phyloP scores from a whole-genome alignment of 1,284 basidiomycete genomes.

The Rhodotorula sp. region DNA sequence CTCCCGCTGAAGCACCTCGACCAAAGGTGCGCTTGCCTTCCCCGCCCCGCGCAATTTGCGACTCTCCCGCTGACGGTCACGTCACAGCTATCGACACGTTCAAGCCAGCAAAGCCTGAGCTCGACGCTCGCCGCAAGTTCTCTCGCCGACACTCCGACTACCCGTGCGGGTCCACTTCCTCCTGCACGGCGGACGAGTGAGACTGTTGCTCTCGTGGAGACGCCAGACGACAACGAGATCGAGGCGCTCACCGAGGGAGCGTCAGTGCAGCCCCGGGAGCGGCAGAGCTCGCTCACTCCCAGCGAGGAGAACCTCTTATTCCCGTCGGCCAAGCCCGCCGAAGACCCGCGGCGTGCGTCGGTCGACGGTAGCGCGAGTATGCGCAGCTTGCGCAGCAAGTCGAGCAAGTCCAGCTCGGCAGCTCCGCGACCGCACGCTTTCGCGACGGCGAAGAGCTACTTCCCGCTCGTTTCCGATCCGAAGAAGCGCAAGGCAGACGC shows the following conservation, averaged over 20 bases:
- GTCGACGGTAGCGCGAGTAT: background rate
- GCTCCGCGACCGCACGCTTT: background rate
- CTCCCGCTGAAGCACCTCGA: background rate
- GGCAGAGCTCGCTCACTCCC: conserved; percentile 5
- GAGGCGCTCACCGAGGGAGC: conserved; percentile 1
- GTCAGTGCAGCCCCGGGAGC: background rate
- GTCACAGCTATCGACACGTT: background rate
- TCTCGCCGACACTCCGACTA: background rate
- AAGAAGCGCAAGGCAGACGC: background rate
- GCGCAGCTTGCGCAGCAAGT: background rate
- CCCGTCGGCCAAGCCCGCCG: background rate
- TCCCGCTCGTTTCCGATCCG: conserved; percentile 16
- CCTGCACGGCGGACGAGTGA: background rate
- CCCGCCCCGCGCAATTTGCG: too few relatives aligned
- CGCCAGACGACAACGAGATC: background rate
- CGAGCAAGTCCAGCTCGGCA: background rate
- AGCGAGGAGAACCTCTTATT: background rate
- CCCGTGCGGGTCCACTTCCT: too few relatives aligned
- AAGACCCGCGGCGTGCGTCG: background rate
- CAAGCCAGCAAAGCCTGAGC: background rate
- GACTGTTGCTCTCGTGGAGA: too few relatives aligned
- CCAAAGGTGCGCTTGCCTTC: background rate
- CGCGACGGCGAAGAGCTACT: conserved; percentile 16
- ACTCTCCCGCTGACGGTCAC: background rate
- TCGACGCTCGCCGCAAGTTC: background rate